These are phyloP conservation scores for Trifolium dubium DNA, from an alignment of 306 rosid genomes.

Conservation along the genomic window DNA sequence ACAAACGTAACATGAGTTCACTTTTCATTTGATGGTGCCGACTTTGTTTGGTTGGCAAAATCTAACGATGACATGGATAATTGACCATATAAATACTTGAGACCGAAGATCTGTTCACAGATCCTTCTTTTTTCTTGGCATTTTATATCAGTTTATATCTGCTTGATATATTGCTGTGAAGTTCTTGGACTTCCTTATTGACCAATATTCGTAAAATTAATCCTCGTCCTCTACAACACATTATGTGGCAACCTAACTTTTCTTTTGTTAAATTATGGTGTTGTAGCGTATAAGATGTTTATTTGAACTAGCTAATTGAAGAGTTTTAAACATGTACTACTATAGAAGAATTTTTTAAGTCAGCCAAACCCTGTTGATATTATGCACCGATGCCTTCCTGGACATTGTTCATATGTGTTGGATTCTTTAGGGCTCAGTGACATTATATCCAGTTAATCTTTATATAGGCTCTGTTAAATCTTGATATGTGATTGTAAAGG, in stretches of 20 bases:
- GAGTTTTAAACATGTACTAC: too few species aligned
- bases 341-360: too few species aligned
- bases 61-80: too few species aligned
- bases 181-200: too few species aligned
- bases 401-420: constrained; percentile 22
- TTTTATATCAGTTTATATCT: constrained; percentile 4
- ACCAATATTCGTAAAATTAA: constrained; percentile 10
- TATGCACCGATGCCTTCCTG: too few species aligned
- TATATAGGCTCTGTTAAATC: constrained; percentile 26
- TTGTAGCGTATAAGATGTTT: too few species aligned
- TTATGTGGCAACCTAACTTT: constrained; percentile 7
- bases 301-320: too few species aligned
- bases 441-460: constrained; percentile 14
- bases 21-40: constrained; percentile 3
- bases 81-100: too few species aligned
- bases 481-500: constrained; percentile 23
- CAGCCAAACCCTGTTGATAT: too few species aligned
- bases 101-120: neutral
- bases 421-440: constrained; percentile 30
- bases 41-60: too few species aligned
- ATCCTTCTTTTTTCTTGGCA: neutral
- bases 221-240: neutral
- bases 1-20: neutral
- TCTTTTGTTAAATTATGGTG: neutral
- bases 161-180: neutral